Percentiles rank a stretch among this genome's conserved stretches.
Conservation (phyloP, 2,329 filamentous ascomycete genomes). For the Penicillium sp. region DNA sequence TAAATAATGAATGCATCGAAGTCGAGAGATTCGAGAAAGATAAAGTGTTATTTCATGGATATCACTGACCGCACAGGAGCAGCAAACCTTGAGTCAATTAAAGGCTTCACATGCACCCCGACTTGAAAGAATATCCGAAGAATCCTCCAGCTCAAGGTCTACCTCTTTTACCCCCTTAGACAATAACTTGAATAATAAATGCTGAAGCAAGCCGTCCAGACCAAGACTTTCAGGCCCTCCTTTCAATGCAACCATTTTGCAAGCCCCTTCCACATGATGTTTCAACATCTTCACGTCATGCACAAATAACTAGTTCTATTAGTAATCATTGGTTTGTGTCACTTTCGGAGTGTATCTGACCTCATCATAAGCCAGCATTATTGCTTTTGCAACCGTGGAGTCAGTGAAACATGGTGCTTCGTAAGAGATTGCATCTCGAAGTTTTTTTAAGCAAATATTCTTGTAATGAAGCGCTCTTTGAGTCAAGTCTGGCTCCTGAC, state of each 20-base stretch:
- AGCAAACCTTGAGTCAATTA: no score
- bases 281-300: conserved; percentile 14
- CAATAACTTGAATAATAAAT: conserved; percentile 10
- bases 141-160: not conserved
- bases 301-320: conserved; percentile 11
- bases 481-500: conserved; percentile 1
- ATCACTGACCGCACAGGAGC: no score
- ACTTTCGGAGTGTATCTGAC: not conserved
- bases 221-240: conserved; percentile 13
- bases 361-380: conserved; percentile 32
- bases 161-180: conserved; percentile 1
- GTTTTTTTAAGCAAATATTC: conserved; percentile 1
- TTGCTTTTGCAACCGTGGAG: conserved; percentile 22
- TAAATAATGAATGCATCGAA: not conserved
- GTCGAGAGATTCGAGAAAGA: no score
- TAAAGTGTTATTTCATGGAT: no score
- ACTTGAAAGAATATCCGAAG: not conserved
- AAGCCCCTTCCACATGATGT: conserved; percentile 15
- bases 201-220: conserved; percentile 13
- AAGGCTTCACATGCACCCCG: not conserved
- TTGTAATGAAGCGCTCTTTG: conserved; percentile 14
- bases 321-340: not conserved
- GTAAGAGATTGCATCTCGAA: conserved; percentile 8
- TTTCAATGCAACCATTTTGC: conserved; percentile 13
- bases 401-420: conserved; percentile 22